Percentiles rank a stretch among this genome's conserved stretches.
These are phyloP conservation scores for Quercus mongolica DNA, from an alignment of 306 rosid genomes.

Conservation along the genomic window DNA sequence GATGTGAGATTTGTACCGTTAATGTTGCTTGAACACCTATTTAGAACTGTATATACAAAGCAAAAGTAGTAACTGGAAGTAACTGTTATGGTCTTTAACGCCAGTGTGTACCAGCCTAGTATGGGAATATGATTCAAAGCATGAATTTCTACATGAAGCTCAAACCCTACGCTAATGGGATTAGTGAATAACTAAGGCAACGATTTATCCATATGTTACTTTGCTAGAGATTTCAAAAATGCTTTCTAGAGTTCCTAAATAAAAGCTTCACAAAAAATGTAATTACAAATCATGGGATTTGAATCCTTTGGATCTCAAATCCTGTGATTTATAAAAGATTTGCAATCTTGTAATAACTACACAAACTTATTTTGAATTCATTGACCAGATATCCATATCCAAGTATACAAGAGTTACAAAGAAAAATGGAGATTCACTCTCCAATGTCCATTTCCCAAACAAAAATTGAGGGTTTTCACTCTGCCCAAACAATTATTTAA, in stretches of 20 bases:
- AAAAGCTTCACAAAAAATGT: neutral
- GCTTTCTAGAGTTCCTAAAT: neutral
- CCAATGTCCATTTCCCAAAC: constrained; percentile 26
- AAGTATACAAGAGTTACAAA: neutral
- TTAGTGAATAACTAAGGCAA: neutral
- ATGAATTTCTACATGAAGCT: neutral
- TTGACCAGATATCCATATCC: neutral
- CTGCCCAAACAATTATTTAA: constrained; percentile 27
- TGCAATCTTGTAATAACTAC: neutral
- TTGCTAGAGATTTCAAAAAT: neutral
- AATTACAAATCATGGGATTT: neutral
- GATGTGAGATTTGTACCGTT: too few relatives aligned
- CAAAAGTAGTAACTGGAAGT: too few relatives aligned
- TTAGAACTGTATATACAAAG: too few relatives aligned
- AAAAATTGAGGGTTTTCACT: constrained; percentile 30
- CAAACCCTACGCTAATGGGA: neutral
- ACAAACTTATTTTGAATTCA: neutral
- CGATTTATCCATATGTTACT: neutral
- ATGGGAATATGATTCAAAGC: neutral
- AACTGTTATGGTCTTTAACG: too few relatives aligned
- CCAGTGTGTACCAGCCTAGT: too few relatives aligned
- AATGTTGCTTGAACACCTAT: too few relatives aligned
- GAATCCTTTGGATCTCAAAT: neutral
- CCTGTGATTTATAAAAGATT: neutral
- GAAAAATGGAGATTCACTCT: constrained; percentile 36